A percentile compares a stretch with the other conserved stretches of the same genome.
Evolutionary conservation across 2,329 filamentous ascomycete species (phyloP).

Genomic region (Daldinia sp.): DNA sequence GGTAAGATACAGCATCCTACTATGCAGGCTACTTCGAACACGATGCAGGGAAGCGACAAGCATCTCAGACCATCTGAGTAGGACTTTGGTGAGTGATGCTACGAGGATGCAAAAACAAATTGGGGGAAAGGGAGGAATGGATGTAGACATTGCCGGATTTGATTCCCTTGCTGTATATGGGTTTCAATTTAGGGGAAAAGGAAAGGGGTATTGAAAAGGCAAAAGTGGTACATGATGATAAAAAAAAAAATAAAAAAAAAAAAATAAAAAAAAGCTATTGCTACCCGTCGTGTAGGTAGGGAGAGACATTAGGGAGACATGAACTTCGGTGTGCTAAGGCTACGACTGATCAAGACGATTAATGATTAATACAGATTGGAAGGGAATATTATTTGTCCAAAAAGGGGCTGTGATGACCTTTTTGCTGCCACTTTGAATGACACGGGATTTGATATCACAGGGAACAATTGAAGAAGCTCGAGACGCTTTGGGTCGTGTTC

Average conservation of each 20-base stretch:
- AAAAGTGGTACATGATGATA: constrained; percentile 19
- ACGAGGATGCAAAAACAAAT: constrained; percentile 7
- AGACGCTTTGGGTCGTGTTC: constrained; percentile 28
- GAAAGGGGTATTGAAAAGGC: constrained; percentile 12
- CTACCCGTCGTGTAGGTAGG: constrained; percentile 4
- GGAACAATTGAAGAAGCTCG: constrained; percentile 13
- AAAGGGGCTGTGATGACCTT: constrained; percentile 17
- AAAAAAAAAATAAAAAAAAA: constrained; percentile 7
- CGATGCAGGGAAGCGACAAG: constrained; percentile 31
- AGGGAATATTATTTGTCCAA: constrained; percentile 8
- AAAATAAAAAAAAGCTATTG: background rate
- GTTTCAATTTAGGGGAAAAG: constrained; percentile 14
- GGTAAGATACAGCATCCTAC: constrained; percentile 26
- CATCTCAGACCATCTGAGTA: constrained; percentile 21
- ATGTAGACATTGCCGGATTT: constrained; percentile 15
- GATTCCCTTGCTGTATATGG: constrained; percentile 10
- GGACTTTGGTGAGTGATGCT: constrained; percentile 19
- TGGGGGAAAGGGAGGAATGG: constrained; percentile 10
- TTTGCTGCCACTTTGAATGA: constrained; percentile 16
- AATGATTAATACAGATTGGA: constrained; percentile 2
- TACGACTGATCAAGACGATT: constrained; percentile 12
- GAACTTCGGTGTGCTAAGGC: constrained; percentile 23
- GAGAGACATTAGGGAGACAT: constrained; percentile 4
- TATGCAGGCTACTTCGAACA: constrained; percentile 25
- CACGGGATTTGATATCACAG: constrained; percentile 25